Conservation (phyloP, 345 rosid species). For the Citrus glauca region DNA sequence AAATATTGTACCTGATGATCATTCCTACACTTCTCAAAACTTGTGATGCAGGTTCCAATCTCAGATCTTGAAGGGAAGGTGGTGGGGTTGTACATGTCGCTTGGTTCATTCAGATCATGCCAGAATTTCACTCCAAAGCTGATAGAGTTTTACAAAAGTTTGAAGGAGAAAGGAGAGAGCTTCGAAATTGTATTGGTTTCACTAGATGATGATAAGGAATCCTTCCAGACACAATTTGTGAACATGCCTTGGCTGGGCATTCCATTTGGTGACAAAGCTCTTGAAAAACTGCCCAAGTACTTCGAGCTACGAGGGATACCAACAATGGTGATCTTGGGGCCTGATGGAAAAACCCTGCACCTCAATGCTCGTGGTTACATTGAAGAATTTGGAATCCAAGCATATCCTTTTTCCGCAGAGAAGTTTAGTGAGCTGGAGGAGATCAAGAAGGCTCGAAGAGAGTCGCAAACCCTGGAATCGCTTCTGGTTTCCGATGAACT, state of each 20-base stretch:
- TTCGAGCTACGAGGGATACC: constrained; percentile 33
- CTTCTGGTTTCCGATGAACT: constrained; percentile 27
- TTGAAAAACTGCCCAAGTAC: constrained; percentile 21
- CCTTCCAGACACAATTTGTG: constrained; percentile 18
- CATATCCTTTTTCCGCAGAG: constrained; percentile 43
- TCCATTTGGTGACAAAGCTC: constrained; percentile 30
- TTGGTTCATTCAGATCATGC: constrained; percentile 18
- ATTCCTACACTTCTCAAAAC: background rate
- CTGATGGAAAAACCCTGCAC: constrained; percentile 34
- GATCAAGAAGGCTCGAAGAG: constrained; percentile 26
- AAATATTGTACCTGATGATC: background rate
- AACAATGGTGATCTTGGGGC: constrained; percentile 34
- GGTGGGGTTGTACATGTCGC: constrained; percentile 25
- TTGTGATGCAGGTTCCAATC: constrained; percentile 22
- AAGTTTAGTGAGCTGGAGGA: constrained; percentile 27
- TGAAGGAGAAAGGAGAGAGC: constrained; percentile 30
- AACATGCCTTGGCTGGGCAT: constrained; percentile 37
- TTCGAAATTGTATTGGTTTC: constrained; percentile 34
- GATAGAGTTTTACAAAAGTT: constrained; percentile 19
- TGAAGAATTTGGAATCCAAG: constrained; percentile 29
- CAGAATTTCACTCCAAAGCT: constrained; percentile 27
- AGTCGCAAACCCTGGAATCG: constrained; percentile 37
- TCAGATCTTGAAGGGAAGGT: constrained; percentile 40
- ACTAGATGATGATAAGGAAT: constrained; percentile 26
- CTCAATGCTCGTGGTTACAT: constrained; percentile 29